Evolutionary conservation across 1,284 basidiomycete genomes (phyloP).

Genomic region (Bjerkandera adusta): DNA sequence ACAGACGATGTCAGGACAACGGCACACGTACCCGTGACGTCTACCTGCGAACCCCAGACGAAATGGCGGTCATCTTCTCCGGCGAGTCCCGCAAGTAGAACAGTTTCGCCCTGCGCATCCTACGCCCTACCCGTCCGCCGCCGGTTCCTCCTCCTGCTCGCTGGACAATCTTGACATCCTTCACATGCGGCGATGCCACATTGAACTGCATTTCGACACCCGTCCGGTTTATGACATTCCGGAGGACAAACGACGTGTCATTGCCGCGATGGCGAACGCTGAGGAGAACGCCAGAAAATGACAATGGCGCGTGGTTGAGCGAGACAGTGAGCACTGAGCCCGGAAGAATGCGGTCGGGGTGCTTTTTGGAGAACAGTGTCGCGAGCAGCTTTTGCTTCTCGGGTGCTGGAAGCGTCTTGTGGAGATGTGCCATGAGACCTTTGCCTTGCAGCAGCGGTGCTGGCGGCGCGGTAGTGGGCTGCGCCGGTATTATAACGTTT

Average conservation of each 20-base stretch:
- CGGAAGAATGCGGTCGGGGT: slow-evolving; percentile 65
- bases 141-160: slow-evolving; percentile 37
- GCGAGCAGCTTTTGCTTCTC: slow-evolving; percentile 67
- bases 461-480: slow-evolving; percentile 42
- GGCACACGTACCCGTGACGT: background rate
- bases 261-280: slow-evolving; percentile 76
- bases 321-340: slow-evolving; percentile 82
- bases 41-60: slow-evolving; percentile 42
- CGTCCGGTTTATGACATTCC: slow-evolving; percentile 86
- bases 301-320: slow-evolving; percentile 67
- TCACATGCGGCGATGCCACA: slow-evolving; percentile 80
- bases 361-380: slow-evolving; percentile 69
- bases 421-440: slow-evolving; percentile 77
- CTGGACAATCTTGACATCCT: slow-evolving; percentile 77
- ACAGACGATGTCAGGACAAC: background rate
- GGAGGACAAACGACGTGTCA: slow-evolving; percentile 79
- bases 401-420: slow-evolving; percentile 60
- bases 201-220: slow-evolving; percentile 92
- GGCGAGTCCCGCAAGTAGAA: slow-evolving; percentile 78
- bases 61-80: slow-evolving; percentile 78
- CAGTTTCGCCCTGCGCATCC: slow-evolving; percentile 72
- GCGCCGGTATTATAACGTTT: slow-evolving; percentile 53
- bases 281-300: slow-evolving; percentile 86
- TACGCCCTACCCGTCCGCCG: slow-evolving; percentile 45
- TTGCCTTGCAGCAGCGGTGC: slow-evolving; percentile 61